phyloP scores from a whole-genome alignment of 1,139 yeast genomes.

The Sugiyamaella castrensis region DNA sequence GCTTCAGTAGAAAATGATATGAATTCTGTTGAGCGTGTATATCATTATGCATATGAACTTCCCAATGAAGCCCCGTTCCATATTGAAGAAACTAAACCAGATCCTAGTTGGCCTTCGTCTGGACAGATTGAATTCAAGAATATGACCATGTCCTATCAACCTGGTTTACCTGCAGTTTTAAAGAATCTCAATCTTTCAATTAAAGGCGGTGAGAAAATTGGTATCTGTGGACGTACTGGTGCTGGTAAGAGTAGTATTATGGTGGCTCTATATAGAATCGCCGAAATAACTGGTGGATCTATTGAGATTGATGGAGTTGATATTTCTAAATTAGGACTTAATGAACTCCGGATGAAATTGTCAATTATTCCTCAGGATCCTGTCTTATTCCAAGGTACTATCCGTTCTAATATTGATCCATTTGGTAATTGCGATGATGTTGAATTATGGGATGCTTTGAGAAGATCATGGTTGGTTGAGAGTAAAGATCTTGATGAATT shows the following conservation, averaged over 20 bases:
- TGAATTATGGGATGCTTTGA: slow-evolving; percentile 55
- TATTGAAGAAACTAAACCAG: slow-evolving; percentile 57
- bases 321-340: slow-evolving; percentile 53
- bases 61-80: slow-evolving; percentile 59
- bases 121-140: slow-evolving; percentile 60
- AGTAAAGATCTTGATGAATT: slow-evolving; percentile 37
- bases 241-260: slow-evolving; percentile 74
- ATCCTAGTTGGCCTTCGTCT: slow-evolving; percentile 60
- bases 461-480: slow-evolving; percentile 55
- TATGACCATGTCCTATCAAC: slow-evolving; percentile 67
- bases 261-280: slow-evolving; percentile 60
- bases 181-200: slow-evolving; percentile 49
- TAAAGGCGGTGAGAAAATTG: slow-evolving; percentile 58
- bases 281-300: slow-evolving; percentile 53
- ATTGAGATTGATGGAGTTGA: slow-evolving; percentile 61
- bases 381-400: slow-evolving; percentile 63
- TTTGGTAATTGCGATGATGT: slow-evolving; percentile 52
- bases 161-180: slow-evolving; percentile 70
- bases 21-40: slow-evolving; percentile 82
- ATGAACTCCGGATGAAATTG: slow-evolving; percentile 55
- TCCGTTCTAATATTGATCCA: slow-evolving; percentile 67
- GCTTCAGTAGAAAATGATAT: slow-evolving; percentile 78
- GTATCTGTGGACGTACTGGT: slow-evolving; percentile 78
- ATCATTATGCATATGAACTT: slow-evolving; percentile 65
- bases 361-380: slow-evolving; percentile 83